Evolutionary conservation across 495 filamentous ascomycete genomes (phyloP).

Genomic region (Patellaria atrata): DNA sequence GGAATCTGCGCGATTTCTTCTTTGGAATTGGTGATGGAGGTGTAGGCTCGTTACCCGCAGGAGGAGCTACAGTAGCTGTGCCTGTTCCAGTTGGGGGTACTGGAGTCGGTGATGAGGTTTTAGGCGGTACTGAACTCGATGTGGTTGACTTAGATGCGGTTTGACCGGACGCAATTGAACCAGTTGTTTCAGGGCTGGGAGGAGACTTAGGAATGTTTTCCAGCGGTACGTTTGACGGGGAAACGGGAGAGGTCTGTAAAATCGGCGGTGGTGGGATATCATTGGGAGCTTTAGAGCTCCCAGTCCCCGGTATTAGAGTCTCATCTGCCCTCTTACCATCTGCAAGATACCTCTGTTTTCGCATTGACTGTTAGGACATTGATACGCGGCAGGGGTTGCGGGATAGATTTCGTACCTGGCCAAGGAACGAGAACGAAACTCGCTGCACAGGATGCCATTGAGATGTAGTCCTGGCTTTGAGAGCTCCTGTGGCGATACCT

Average conservation of each 20-base stretch:
- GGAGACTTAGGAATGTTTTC: slow-evolving; percentile 48
- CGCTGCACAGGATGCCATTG: slow-evolving; percentile 2
- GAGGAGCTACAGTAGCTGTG: slow-evolving; percentile 23
- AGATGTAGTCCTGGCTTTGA: slow-evolving; percentile 28
- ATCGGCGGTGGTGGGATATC: slow-evolving; percentile 29
- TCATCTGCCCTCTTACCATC: slow-evolving; percentile 36
- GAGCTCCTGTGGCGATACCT: slow-evolving; percentile 36
- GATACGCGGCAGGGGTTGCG: slow-evolving; percentile 10
- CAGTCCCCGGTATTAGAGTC: slow-evolving; percentile 42
- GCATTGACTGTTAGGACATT: slow-evolving; percentile 15
- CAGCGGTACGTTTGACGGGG: slow-evolving; percentile 33
- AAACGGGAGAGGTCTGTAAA: slow-evolving; percentile 29
- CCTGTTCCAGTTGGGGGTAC: slow-evolving; percentile 26
- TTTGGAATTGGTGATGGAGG: too few relatives aligned
- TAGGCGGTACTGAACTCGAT: slow-evolving; percentile 7
- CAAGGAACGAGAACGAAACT: slow-evolving; percentile 6
- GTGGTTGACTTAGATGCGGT: slow-evolving; percentile 20
- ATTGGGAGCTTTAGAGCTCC: slow-evolving; percentile 27
- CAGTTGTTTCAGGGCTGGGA: slow-evolving; percentile 33
- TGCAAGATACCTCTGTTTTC: slow-evolving; percentile 45
- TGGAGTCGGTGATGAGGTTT: slow-evolving; percentile 28
- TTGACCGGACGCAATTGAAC: too few relatives aligned
- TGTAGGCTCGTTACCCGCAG: slow-evolving; percentile 33
- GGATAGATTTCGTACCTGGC: slow-evolving; percentile 13
- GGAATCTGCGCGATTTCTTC: slow-evolving; percentile 62